Conservation (phyloP, 768 basidiomycete genomes). For the Mycena venus region DNA sequence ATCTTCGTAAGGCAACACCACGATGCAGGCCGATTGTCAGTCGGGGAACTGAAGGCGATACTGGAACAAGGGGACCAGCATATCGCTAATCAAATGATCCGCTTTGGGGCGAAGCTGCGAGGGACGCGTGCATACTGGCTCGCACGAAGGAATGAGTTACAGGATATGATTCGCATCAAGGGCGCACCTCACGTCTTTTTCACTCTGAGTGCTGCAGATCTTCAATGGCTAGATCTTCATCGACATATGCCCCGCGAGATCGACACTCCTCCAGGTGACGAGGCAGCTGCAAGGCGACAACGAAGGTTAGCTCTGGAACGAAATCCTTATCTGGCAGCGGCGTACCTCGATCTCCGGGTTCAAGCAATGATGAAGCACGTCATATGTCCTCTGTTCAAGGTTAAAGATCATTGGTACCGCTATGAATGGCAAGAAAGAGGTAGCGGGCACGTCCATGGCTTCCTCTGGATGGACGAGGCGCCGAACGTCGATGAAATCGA, state of each 20-base stretch:
- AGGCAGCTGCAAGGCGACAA: constrained; percentile 21
- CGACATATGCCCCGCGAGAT: constrained; percentile 36
- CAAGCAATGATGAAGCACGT: constrained; percentile 35
- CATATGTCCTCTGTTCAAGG: constrained; percentile 21
- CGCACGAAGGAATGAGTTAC: constrained; percentile 5
- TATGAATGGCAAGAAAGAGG: constrained; percentile 39
- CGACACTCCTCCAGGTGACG: constrained; percentile 22
- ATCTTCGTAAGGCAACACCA: constrained; percentile 20
- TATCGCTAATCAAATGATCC: constrained; percentile 19
- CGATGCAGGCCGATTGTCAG: constrained; percentile 18
- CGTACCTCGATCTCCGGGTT: constrained; percentile 36
- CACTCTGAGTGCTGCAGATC: constrained; percentile 26
- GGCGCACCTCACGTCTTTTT: constrained; percentile 23
- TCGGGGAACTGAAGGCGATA: constrained; percentile 17
- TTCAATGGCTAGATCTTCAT: constrained; percentile 15
- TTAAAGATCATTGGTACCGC: constrained; percentile 38
- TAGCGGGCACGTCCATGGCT: constrained; percentile 40
- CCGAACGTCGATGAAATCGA: too few relatives aligned
- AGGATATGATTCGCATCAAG: constrained; percentile 10
- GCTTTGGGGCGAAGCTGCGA: constrained; percentile 14
- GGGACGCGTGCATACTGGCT: constrained; percentile 28
- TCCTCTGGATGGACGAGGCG: too few relatives aligned
- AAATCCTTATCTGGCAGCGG: constrained; percentile 40
- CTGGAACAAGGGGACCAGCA: constrained; percentile 6
- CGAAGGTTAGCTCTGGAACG: constrained; percentile 32